phyloP scores from a whole-genome alignment of 768 basidiomycete species.

The Kwoniella shandongensis region DNA sequence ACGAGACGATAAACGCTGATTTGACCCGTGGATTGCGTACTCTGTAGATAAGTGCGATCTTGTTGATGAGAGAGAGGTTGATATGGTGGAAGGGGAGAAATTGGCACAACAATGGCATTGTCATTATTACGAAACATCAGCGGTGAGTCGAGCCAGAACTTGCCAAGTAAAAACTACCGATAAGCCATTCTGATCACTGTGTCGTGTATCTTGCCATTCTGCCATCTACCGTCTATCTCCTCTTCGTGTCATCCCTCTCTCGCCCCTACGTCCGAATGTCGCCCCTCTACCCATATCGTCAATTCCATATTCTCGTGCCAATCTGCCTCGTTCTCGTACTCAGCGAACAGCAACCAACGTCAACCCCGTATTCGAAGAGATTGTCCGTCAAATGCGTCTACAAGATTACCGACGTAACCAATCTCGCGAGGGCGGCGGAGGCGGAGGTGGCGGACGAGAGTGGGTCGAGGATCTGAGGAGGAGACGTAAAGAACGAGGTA shows the following conservation, averaged over 20 bases:
- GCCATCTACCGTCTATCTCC: too few species aligned
- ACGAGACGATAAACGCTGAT: background rate
- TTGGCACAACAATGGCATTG: constrained; percentile 25
- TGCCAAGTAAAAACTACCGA: too few species aligned
- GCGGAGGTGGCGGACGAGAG: background rate
- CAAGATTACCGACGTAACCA: too few species aligned
- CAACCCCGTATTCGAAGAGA: constrained; percentile 12
- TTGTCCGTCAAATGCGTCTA: constrained; percentile 18
- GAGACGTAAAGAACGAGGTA: constrained; percentile 7
- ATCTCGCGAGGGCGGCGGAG: too few species aligned
- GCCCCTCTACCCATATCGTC: too few species aligned
- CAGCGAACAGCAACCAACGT: constrained; percentile 19
- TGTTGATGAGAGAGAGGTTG: constrained; percentile 75
- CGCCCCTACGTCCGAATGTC: too few species aligned
- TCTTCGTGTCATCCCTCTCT: background rate
- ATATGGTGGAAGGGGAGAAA: constrained; percentile 47
- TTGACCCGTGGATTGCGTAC: background rate
- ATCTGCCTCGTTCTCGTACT: background rate
- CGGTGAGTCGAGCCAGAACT: constrained; percentile 30
- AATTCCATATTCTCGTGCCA: background rate
- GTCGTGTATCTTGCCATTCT: too few species aligned
- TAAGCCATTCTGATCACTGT: too few species aligned
- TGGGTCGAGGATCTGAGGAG: constrained; percentile 2
- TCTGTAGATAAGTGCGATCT: constrained; percentile 61
- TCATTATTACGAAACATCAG: constrained; percentile 37